Percentiles rank a stretch among this genome's conserved stretches.
phyloP scores from a whole-genome alignment of 2,329 filamentous ascomycete genomes.

The Nannizziopsis arthrosporioides region DNA sequence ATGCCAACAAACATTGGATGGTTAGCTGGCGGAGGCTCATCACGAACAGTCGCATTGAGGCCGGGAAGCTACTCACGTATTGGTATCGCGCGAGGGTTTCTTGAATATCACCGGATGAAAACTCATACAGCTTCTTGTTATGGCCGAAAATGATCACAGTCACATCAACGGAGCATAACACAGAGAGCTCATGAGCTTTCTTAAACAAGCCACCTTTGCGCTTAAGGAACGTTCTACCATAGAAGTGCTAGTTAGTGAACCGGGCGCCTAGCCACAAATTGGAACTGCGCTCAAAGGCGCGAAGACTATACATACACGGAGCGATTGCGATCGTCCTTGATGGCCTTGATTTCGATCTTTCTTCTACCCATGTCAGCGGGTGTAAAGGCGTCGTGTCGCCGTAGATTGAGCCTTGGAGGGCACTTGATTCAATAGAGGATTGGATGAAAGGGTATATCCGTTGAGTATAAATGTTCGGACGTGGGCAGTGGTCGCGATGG shows the following conservation, averaged over 20 bases:
- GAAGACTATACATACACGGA: slow-evolving; percentile 63
- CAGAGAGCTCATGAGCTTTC: slow-evolving; percentile 96
- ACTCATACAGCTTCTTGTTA: slow-evolving; percentile 99
- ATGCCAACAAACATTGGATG: slow-evolving; percentile 16
- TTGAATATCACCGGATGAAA: slow-evolving; percentile 86
- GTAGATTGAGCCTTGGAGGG: no score
- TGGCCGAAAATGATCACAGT: slow-evolving; percentile 97
- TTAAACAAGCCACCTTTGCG: slow-evolving; percentile 98
- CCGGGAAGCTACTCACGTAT: slow-evolving; percentile 55
- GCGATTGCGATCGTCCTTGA: slow-evolving; percentile 95
- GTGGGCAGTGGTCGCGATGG: no score
- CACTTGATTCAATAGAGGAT: no score
- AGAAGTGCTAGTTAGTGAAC: not conserved
- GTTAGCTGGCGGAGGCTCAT: not conserved
- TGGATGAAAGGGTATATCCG: no score
- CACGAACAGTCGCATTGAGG: no score
- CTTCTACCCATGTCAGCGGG: slow-evolving; percentile 67
- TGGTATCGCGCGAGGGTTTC: slow-evolving; percentile 79
- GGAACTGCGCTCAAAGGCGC: slow-evolving; percentile 1
- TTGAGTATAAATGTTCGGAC: no score
- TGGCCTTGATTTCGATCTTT: slow-evolving; percentile 99
- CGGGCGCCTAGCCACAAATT: not conserved
- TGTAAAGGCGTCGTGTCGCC: not conserved
- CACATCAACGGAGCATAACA: slow-evolving; percentile 95
- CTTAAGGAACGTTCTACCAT: slow-evolving; percentile 80